A percentile compares a stretch with the other conserved stretches of the same genome.
Conservation (phyloP, 768 basidiomycete species). For the Udeniomyces megalosporus region DNA sequence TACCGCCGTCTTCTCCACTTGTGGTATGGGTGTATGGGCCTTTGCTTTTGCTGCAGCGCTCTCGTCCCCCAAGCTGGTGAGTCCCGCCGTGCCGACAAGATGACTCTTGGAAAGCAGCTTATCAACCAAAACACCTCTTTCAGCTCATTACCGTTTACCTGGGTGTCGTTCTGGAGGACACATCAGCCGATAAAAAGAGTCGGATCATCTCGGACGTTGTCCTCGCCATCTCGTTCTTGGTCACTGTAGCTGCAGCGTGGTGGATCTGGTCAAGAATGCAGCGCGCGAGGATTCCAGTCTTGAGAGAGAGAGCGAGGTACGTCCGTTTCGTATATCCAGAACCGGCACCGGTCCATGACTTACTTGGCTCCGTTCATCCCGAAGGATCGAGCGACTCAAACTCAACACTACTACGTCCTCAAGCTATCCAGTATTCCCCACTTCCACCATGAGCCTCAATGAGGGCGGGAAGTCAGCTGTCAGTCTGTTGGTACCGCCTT, state of each 20-base stretch:
- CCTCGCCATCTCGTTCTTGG: conserved; percentile 1
- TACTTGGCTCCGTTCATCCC: not conserved
- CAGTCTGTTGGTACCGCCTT: no score
- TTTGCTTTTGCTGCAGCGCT: conserved; percentile 24
- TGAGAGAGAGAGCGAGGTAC: not conserved
- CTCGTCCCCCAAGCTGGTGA: conserved; percentile 28
- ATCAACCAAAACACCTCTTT: not conserved
- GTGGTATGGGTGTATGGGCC: conserved; percentile 48
- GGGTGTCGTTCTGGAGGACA: conserved; percentile 7
- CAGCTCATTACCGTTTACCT: conserved; percentile 11
- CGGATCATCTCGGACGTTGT: conserved; percentile 1
- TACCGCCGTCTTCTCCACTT: conserved; percentile 61
- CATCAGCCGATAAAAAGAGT: not conserved
- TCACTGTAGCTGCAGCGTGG: conserved; percentile 9
- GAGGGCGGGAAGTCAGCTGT: no score
- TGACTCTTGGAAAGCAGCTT: no score
- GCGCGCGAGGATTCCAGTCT: not conserved
- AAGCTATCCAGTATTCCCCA: not conserved
- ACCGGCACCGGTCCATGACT: not conserved
- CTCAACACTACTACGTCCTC: not conserved
- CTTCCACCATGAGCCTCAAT: not conserved
- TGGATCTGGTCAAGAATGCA: conserved; percentile 6
- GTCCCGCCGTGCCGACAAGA: not conserved
- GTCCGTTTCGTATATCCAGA: not conserved
- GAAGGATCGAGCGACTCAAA: not conserved